Base-by-base conservation (phyloP, 2,329 filamentous ascomycete species). In the Penicillium rolfsii region DNA sequence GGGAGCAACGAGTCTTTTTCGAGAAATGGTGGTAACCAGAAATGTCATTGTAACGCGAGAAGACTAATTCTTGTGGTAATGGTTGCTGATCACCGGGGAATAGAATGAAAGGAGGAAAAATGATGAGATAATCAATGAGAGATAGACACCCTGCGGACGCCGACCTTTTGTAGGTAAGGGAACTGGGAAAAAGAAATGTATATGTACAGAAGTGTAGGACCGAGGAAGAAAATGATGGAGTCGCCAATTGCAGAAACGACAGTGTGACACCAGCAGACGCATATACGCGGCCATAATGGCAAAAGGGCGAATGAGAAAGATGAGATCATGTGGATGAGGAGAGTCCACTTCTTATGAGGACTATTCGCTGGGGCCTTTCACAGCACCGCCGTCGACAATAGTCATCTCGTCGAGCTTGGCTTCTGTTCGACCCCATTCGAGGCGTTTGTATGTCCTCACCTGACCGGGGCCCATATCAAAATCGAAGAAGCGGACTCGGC, bases 381-480 rank as follows among this genome's bases (percentile, higher is more conserved):
- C 83, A 55, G 76, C 80, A 2, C 85, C 86, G 2, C 81, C 82
- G 64, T 88, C 85, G 11, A 88, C 84, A 62, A 88, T 82, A 67
- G 87, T 83, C 76, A 86, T 81, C 71, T 87, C 84, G 66, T 87
- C 85, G 52, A 87, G 74, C 63, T 79, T 79, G 66, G 79, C 78
- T 55, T 79, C 79, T 4, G 77, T 81, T 28, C 83, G 81, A 7
- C 85, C 85, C 69, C 82, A 85, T 73, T 98, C 94, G 16, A 96
- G 81, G 53, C 95, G 85, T 80, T 97, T 98, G 85, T 94, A 99
- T 0, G 94, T 99, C 52, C 85, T 87, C 67, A 99, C 93, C 50
- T 91, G 86, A 7, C 90, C 94, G 61, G 91, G 87, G 72, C 96
- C 96, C 78, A 93, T 91, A 75, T 99, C 94, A 54, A 99, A 87